A percentile compares a stretch with the other conserved stretches of the same genome.
Evolutionary conservation across 192 early-diverging fungal species (phyloP).

Genomic region (Cladochytrium replicatum): DNA sequence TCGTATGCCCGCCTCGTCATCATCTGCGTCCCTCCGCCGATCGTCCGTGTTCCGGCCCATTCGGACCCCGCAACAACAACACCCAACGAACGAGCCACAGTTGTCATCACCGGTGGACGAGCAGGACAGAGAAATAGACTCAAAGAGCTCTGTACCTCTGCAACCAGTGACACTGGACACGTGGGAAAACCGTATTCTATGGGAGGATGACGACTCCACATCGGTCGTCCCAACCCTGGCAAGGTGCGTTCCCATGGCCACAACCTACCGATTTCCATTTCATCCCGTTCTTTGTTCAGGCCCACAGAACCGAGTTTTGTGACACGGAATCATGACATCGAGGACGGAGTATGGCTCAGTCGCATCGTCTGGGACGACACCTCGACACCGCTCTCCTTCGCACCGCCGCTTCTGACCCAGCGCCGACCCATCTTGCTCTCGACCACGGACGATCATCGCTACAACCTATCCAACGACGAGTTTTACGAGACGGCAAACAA

Average conservation of each 20-base stretch:
- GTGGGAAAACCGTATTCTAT: constrained; percentile 80
- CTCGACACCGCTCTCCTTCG: constrained; percentile 40
- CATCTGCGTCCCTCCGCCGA: constrained; percentile 13
- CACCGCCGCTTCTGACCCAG: constrained; percentile 64
- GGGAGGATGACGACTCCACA: constrained; percentile 37
- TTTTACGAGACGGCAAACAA: constrained; percentile 66
- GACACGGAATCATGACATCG: constrained; percentile 49
- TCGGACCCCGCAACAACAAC: background rate
- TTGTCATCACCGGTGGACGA: constrained; percentile 9
- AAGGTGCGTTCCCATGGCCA: background rate
- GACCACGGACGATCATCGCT: constrained; percentile 13
- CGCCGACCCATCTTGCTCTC: constrained; percentile 16
- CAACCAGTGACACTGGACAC: constrained; percentile 62
- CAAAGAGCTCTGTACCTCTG: constrained; percentile 12
- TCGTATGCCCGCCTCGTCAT: constrained; percentile 4
- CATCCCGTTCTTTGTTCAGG: constrained; percentile 4
- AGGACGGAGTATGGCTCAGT: constrained; percentile 60
- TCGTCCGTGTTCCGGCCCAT: constrained; percentile 6
- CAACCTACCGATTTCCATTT: constrained; percentile 1
- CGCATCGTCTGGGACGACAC: constrained; percentile 75
- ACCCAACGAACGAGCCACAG: constrained; percentile 7
- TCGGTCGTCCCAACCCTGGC: background rate
- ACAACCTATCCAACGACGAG: constrained; percentile 46
- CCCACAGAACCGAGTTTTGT: constrained; percentile 8
- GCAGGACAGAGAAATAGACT: constrained; percentile 3